Evolutionary conservation across 768 basidiomycete species (phyloP), one percentile per base, ranked within the genome.

Genomic region (Suillus paluster): DNA sequence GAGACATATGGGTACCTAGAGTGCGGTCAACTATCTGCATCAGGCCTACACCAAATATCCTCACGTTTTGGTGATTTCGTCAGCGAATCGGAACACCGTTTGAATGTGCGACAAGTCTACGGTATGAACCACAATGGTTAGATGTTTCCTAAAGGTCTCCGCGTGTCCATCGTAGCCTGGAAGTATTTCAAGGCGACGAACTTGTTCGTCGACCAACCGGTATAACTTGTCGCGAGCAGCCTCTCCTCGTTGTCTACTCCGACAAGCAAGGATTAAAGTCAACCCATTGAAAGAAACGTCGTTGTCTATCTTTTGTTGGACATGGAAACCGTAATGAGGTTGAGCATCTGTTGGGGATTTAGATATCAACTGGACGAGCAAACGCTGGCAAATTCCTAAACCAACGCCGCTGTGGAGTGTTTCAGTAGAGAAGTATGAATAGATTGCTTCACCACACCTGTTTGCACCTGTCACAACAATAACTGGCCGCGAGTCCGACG

Each of bases 261-360:
- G 82, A 71, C 94, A 95, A 0, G 92, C 94, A 82, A 95, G 81
- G 64, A 95, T 85, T 27, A 95, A 77, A 0, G 89, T 93, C 52
- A 93, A 68, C 7, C 87, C 87, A 19, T 81, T 78, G 66, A 80
- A 85, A 9, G 74, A 73, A 14, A 67, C 59, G 44, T 63, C 59
- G 30, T 66, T 64, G 71, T 63, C 61, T 60, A 61, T 59, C 57
- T 27, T 62, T 62, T 50, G 66, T 62, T 38, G 55, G 46, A 58
- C 60, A 50, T 69, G 67, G 58, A 21, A 64, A 36, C 12, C 48
- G 52, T 54, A 74, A 63, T 81, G 79, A 2, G 85, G 84, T 23
- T 73, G 69, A 1, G 83, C 81, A 66, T 91, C 88, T 14, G 81
- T 75, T 6, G 85, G 84, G 60, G 70, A 70, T 15, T 71, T 68